phyloP scores from a whole-genome alignment of 2,329 filamentous ascomycete species.

The Aspergillus niger region DNA sequence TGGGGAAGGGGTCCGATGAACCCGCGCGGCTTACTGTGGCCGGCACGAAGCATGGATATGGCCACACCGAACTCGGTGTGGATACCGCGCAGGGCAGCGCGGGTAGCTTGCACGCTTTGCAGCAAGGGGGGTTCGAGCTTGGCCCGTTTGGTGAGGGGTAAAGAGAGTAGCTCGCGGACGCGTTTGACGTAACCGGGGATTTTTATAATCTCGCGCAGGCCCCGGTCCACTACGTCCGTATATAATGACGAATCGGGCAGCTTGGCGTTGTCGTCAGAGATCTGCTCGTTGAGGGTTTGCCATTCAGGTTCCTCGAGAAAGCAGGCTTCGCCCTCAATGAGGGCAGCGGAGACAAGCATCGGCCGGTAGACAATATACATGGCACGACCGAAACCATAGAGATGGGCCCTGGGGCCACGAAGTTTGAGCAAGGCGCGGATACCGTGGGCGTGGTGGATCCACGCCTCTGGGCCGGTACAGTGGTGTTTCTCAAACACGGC shows the following conservation, averaged over 20 bases:
- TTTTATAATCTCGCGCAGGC: conserved; percentile 30
- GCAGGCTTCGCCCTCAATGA: conserved; percentile 36
- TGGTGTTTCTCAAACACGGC: conserved; percentile 42
- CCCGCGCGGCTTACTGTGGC: conserved; percentile 14
- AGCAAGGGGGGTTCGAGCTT: conserved; percentile 19
- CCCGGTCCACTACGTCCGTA: conserved; percentile 33
- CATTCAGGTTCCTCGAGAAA: conserved; percentile 40
- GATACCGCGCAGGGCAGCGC: conserved; percentile 27
- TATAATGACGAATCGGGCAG: conserved; percentile 32
- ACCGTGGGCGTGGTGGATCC: conserved; percentile 41
- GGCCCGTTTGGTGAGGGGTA: conserved; percentile 9
- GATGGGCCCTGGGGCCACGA: conserved; percentile 35
- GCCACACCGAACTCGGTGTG: conserved; percentile 30
- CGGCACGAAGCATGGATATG: conserved; percentile 24
- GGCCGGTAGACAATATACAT: conserved; percentile 40
- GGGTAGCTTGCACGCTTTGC: conserved; percentile 21
- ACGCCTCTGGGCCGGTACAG: conserved; percentile 38
- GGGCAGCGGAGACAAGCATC: conserved; percentile 38
- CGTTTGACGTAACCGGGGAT: conserved; percentile 32
- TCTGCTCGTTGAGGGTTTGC: conserved; percentile 33
- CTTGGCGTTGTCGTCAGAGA: conserved; percentile 30
- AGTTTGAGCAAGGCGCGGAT: conserved; percentile 37
- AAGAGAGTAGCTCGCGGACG: conserved; percentile 17
- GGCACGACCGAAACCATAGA: conserved; percentile 37
- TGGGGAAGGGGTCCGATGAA: conserved; percentile 28